These are phyloP conservation scores for Immersiella caudata DNA, from an alignment of 495 filamentous ascomycete species.

Conservation along the genomic window DNA sequence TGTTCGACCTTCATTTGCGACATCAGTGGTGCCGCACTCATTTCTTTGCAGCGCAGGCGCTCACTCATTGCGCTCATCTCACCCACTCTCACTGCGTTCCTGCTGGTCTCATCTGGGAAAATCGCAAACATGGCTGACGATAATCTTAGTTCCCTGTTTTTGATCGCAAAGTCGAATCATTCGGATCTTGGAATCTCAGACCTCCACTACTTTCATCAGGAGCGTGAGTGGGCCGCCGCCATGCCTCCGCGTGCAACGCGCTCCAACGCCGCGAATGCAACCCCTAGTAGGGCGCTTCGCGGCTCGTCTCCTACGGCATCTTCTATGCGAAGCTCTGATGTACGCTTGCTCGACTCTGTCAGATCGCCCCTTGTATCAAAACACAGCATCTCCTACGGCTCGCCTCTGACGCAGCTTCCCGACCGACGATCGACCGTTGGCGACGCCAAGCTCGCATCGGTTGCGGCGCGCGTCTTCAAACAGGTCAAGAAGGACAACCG, in stretches of 20 bases:
- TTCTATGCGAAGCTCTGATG: background rate
- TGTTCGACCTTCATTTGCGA: background rate
- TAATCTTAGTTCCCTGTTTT: background rate
- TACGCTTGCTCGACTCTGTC: background rate
- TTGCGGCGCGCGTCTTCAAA: slow-evolving; percentile 15
- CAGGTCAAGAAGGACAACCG: background rate
- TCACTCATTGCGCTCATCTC: slow-evolving; percentile 3
- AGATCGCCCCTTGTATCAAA: slow-evolving; percentile 30
- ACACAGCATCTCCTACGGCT: slow-evolving; percentile 40
- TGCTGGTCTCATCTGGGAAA: background rate
- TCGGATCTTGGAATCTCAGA: slow-evolving; percentile 7
- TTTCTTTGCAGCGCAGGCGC: too few relatives aligned
- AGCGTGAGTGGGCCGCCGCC: background rate
- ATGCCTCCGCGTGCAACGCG: slow-evolving; percentile 32
- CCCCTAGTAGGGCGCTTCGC: background rate
- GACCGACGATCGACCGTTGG: slow-evolving; percentile 14
- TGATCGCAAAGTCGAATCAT: background rate
- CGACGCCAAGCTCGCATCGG: slow-evolving; percentile 21
- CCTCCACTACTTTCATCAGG: background rate
- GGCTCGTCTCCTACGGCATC: slow-evolving; percentile 9
- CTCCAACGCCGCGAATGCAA: slow-evolving; percentile 2
- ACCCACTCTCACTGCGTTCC: background rate
- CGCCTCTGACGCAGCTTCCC: slow-evolving; percentile 31
- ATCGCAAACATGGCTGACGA: slow-evolving; percentile 15
- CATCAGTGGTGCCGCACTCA: background rate